Percentiles rank a stretch among this genome's conserved stretches.
phyloP scores from a whole-genome alignment of 148 eudicot genomes.

The Spergularia marina region DNA sequence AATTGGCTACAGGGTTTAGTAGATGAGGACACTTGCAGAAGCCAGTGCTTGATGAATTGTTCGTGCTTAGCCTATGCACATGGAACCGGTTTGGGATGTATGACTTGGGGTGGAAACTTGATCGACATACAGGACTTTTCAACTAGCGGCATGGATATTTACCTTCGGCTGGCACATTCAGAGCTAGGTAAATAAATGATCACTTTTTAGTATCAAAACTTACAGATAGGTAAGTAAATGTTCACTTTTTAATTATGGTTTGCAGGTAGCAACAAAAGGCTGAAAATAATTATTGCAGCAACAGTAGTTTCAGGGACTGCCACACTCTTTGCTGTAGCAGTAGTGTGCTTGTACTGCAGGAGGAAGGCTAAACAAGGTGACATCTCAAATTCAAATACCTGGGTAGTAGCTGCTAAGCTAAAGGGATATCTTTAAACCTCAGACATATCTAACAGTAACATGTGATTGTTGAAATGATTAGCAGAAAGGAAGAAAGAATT shows the following conservation, averaged over 20 bases:
- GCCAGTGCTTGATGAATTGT: constrained; percentile 42
- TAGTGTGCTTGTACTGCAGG: neutral
- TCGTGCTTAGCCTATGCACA: constrained; percentile 52
- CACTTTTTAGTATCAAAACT: neutral
- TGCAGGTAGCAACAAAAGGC: constrained; percentile 15
- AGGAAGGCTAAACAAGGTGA: constrained; percentile 18
- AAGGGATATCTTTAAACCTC: neutral
- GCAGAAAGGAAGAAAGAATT: constrained; percentile 2
- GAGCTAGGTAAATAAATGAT: constrained; percentile 50
- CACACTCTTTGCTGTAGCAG: neutral
- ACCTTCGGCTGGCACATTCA: constrained; percentile 41
- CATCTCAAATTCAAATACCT: neutral
- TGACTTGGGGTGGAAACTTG: constrained; percentile 49
- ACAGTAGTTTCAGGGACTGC: constrained; percentile 11
- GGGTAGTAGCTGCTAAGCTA: neutral
- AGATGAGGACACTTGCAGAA: constrained; percentile 17
- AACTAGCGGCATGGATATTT: constrained; percentile 42
- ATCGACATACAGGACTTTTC: constrained; percentile 37
- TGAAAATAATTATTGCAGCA: constrained; percentile 5
- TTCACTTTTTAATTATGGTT: neutral
- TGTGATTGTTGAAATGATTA: constrained; percentile 3
- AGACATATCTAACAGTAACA: neutral
- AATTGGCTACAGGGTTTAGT: constrained; percentile 14
- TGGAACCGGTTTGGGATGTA: constrained; percentile 40
- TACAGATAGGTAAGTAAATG: constrained; percentile 35